Conservation (phyloP, 139 green algal genomes). For the Pedinophyceae sp. region DNA sequence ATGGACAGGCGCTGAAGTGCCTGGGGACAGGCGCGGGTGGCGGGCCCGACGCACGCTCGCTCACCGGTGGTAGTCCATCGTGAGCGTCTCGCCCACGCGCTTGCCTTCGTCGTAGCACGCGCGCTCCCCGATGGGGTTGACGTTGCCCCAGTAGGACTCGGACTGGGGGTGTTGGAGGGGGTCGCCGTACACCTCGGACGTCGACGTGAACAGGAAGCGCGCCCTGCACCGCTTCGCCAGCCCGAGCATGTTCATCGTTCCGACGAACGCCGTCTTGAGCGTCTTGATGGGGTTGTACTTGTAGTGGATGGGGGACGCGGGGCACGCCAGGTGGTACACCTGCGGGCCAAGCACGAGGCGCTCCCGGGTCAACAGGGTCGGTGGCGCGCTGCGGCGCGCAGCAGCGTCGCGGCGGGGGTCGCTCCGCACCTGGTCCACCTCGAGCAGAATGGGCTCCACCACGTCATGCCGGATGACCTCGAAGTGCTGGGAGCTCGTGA, state of each 20-base stretch:
- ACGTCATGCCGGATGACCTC: conserved; percentile 96
- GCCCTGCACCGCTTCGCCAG: conserved; percentile 83
- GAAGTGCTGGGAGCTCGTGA: conserved; percentile 81
- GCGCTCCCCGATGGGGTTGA: conserved; percentile 85
- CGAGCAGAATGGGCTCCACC: conserved; percentile 81
- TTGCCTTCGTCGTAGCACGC: conserved; percentile 98
- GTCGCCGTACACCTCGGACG: no score
- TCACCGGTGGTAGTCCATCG: conserved; percentile 93
- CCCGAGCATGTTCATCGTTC: conserved; percentile 98
- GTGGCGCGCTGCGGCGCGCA: no score
- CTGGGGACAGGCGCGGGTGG: no score
- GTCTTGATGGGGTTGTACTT: conserved; percentile 99
- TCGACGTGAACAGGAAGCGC: conserved; percentile 82
- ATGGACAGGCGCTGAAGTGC: no score
- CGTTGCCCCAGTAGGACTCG: no score
- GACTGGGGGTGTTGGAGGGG: no score
- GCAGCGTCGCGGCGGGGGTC: no score
- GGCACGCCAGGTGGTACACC: conserved; percentile 96
- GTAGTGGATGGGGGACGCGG: conserved; percentile 97
- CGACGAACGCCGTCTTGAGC: conserved; percentile 92
- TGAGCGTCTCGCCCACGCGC: no score
- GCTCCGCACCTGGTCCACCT: no score
- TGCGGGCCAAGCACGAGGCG: no score
- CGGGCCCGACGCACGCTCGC: no score
- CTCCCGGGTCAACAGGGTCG: no score